Evolutionary conservation across 2,329 filamentous ascomycete species (phyloP), one percentile per base, ranked within the genome.

Genomic region (Fusarium continuum): DNA sequence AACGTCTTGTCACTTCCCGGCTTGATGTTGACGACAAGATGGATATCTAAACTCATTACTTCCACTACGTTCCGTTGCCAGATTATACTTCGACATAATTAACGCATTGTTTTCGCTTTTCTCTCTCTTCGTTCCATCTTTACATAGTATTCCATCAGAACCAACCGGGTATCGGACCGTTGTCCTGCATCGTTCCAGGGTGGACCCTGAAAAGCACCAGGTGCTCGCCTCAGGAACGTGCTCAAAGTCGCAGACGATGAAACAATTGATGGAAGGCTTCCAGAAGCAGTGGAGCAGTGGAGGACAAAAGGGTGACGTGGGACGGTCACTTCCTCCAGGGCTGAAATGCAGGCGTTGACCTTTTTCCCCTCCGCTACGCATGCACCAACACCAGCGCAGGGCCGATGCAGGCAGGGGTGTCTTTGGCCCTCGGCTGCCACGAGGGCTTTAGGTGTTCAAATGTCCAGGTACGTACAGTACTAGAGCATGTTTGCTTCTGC

Each of bases 241-340:
- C 66, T 65, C 59, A 49, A 39, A 62, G 50, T 68, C 61, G 48
- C 49, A 58, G 49, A 65, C 64, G 64, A 65, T 69, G 64, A 67
- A 70, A 70, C 68, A 70, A 63, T 50, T 49, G 17, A 71, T 68
- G 47, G 69, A 71, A 71, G 58, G 40, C 62, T 71, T 71, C 69
- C 62, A 71, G 69, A 71, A 71, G 68, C 53, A 70, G 68, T 70
- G 68, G 68, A 61, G 50, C 32, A 51, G 20, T 41, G 14, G 13
- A 39, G 20, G 40, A 14, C 16, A 34, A n/a, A 41, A 52, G 41
- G 32, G 46, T 65, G 55, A 61, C 61, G 41, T 65, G 61, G 61
- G 61, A 43, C 32, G 39, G 39, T 40, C 31, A 49, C 35, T 35
- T 47, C 47, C 53, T 54, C 29, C 64, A 68, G 67, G 64, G 66